These are phyloP conservation scores for Xerocomus spinulosus DNA, from an alignment of 768 basidiomycete genomes.

Conservation along the genomic window DNA sequence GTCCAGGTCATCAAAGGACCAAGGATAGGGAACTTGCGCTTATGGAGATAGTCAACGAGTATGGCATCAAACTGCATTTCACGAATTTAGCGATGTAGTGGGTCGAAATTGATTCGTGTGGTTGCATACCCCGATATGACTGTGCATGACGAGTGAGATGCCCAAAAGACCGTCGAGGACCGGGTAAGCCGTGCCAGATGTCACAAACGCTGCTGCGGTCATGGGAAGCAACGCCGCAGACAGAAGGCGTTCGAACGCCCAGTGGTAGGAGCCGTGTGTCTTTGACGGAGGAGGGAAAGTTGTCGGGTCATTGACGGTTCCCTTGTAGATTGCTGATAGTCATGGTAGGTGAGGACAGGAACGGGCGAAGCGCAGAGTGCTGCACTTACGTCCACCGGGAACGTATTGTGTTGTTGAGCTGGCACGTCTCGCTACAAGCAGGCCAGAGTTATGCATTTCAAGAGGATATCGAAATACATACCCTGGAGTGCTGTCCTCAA, in stretches of 20 bases:
- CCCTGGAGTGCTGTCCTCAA: constrained; percentile 41
- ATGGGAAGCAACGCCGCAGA: constrained; percentile 85
- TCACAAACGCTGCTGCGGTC: constrained; percentile 81
- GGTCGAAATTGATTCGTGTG: background rate
- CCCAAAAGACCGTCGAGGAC: constrained; percentile 87
- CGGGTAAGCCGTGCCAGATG: constrained; percentile 71
- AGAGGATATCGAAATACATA: constrained; percentile 11
- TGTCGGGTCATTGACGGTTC: constrained; percentile 94
- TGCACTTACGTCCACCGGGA: constrained; percentile 65
- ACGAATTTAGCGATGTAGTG: background rate
- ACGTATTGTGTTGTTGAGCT: constrained; percentile 43
- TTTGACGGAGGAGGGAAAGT: constrained; percentile 79
- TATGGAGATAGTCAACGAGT: constrained; percentile 87
- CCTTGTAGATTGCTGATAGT: constrained; percentile 70
- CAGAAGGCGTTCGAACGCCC: constrained; percentile 90
- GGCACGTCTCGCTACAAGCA: constrained; percentile 37
- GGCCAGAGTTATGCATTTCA: background rate
- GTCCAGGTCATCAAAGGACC: constrained; percentile 71
- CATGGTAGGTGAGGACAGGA: background rate
- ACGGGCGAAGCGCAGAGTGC: background rate
- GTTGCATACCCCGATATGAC: constrained; percentile 80
- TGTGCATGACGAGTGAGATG: constrained; percentile 85
- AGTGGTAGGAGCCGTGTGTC: constrained; percentile 85
- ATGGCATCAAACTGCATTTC: constrained; percentile 61
- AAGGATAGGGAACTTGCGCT: constrained; percentile 86